A percentile compares a stretch with the other conserved stretches of the same genome.
Evolutionary conservation across 2,329 filamentous ascomycete genomes (phyloP).

Genomic region (Pseudogymnoascus sp.): DNA sequence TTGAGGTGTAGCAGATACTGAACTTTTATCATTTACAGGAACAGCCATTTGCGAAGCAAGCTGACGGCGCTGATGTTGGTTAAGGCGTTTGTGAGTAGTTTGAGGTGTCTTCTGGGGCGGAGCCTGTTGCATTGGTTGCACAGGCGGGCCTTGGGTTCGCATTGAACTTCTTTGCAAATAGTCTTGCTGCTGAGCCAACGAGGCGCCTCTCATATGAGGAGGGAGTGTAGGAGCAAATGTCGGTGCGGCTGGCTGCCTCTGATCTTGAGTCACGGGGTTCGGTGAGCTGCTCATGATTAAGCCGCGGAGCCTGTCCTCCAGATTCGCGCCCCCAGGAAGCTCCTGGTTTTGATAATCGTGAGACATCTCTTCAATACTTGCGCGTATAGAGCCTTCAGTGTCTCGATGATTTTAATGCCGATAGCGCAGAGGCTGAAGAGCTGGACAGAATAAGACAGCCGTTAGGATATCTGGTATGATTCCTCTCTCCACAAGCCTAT

Average conservation of each 20-base stretch:
- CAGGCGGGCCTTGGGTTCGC: background rate
- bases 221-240: constrained; percentile 13
- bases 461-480: background rate
- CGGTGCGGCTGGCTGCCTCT: constrained; percentile 10
- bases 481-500: background rate
- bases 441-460: background rate
- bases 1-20: constrained; percentile 12
- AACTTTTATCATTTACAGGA: constrained; percentile 12
- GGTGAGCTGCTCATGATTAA: constrained; percentile 50
- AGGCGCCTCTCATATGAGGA: constrained; percentile 20
- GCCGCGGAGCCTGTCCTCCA: constrained; percentile 51
- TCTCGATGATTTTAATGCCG: background rate
- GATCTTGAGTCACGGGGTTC: constrained; percentile 19
- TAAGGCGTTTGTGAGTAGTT: constrained; percentile 16
- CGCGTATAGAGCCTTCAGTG: background rate
- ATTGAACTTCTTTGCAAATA: constrained; percentile 13
- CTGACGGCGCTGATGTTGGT: constrained; percentile 20
- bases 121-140: background rate
- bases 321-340: constrained; percentile 16
- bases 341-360: constrained; percentile 2
- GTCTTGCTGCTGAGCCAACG: constrained; percentile 17
- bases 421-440: background rate
- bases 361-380: background rate
- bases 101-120: background rate
- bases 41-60: constrained; percentile 9